Percentiles rank a stretch among this genome's conserved stretches.
These are phyloP conservation scores for Shiraia sp. DNA, from an alignment of 2,329 filamentous ascomycete species.

Conservation along the genomic window DNA sequence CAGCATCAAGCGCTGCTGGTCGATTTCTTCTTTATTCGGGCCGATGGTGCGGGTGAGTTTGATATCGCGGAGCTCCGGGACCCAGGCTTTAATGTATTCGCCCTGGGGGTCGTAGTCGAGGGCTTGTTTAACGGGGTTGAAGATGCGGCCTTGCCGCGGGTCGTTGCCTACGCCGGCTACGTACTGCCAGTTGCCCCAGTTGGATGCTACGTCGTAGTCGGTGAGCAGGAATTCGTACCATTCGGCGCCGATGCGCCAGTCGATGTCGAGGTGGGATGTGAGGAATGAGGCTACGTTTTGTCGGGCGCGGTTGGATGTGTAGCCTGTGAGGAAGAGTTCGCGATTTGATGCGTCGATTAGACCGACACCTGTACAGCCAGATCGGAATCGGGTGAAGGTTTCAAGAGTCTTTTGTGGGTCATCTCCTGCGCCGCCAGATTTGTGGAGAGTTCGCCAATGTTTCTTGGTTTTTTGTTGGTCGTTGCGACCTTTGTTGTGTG, in stretches of 20 bases:
- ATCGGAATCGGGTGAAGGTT: slow-evolving; percentile 62
- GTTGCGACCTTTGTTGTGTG: slow-evolving; percentile 14
- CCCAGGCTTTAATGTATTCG: slow-evolving; percentile 72
- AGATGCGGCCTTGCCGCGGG: slow-evolving; percentile 71
- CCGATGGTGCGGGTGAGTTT: slow-evolving; percentile 30
- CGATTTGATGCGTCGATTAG: slow-evolving; percentile 78
- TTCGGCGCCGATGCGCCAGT: slow-evolving; percentile 80
- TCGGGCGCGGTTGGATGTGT: slow-evolving; percentile 74
- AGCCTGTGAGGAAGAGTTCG: slow-evolving; percentile 75
- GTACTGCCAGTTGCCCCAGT: slow-evolving; percentile 87
- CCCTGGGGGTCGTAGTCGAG: slow-evolving; percentile 75
- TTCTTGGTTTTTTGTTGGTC: slow-evolving; percentile 48
- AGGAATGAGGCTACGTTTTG: slow-evolving; percentile 79
- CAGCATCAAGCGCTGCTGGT: slow-evolving; percentile 53
- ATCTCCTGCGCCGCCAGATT: slow-evolving; percentile 43
- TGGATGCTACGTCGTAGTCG: slow-evolving; percentile 76
- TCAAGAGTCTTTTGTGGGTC: slow-evolving; percentile 48
- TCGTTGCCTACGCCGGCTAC: slow-evolving; percentile 80
- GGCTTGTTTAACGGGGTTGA: slow-evolving; percentile 81
- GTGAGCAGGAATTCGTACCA: slow-evolving; percentile 78
- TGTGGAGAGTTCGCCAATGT: slow-evolving; percentile 32
- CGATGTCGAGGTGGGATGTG: slow-evolving; percentile 71
- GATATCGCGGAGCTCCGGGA: slow-evolving; percentile 66
- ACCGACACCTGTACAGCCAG: slow-evolving; percentile 72
- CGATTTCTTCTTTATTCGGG: slow-evolving; percentile 30